phyloP scores from a whole-genome alignment of 768 basidiomycete species.

The Chalciporus piperatus region DNA sequence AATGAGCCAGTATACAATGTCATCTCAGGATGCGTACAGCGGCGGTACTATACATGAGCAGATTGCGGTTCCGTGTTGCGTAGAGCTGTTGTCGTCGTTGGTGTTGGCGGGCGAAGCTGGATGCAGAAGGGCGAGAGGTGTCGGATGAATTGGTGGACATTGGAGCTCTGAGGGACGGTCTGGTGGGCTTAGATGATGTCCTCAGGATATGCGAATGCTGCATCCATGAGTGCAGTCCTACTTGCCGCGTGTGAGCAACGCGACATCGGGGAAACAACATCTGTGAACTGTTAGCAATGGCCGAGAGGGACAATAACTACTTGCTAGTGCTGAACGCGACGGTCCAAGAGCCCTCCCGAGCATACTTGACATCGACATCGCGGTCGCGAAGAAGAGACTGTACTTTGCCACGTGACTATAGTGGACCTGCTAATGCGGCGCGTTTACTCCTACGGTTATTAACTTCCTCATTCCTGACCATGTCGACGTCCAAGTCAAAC shows the following conservation, averaged over 20 bases:
- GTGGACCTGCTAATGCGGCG: not conserved
- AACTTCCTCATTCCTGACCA: slow-evolving; percentile 2
- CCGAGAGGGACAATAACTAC: not conserved
- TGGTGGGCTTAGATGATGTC: not conserved
- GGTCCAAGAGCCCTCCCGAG: not conserved
- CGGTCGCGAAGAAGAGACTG: not conserved
- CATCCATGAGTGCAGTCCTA: slow-evolving; percentile 1
- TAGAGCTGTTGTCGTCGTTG: slow-evolving; percentile 42
- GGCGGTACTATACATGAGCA: slow-evolving; percentile 84
- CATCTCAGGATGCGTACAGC: slow-evolving; percentile 49
- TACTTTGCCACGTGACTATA: slow-evolving; percentile 16
- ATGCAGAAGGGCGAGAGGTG: not conserved
- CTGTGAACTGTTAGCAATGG: not conserved
- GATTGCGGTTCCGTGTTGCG: slow-evolving; percentile 61
- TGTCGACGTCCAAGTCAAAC: slow-evolving; percentile 24
- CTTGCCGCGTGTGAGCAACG: not conserved
- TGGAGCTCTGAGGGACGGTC: slow-evolving; percentile 5
- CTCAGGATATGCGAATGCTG: not conserved
- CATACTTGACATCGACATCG: slow-evolving; percentile 3
- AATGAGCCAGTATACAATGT: slow-evolving; percentile 1
- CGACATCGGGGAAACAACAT: not conserved
- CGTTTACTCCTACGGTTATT: not conserved
- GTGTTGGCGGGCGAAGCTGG: slow-evolving; percentile 18
- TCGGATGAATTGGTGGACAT: slow-evolving; percentile 13
- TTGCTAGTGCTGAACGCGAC: not conserved